Evolutionary conservation across 257 asterid species (phyloP), one percentile per base, ranked within the genome.

Genomic region (Datura wrightii): DNA sequence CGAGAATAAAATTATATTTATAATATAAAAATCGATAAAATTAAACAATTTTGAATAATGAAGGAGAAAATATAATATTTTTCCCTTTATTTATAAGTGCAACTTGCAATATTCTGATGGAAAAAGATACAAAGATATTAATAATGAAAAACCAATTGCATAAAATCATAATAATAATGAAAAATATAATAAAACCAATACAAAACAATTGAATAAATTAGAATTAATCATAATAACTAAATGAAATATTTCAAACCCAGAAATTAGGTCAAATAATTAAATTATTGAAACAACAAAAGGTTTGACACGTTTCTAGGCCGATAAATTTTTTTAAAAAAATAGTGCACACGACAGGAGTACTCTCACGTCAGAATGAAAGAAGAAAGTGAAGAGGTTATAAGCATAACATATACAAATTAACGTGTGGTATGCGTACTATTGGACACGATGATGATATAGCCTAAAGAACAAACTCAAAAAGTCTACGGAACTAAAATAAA

Each of bases 221-320:
- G 3, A 76, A 76, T 6, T 44, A 16, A 10, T 76, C 62, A 76
- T 76, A 76, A 76, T 31, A 1, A 50, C 24, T 76, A 14, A 48
- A 48, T 14, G 24, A 24, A 50, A 13, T 48, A 44, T 24, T 24
- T 50, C 7, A 2, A 24, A 50, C 50, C n/a, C 24, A 76, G 24
- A 76, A 76, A 44, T 76, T 50, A 76, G 81, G 81, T 31, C 19
- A 76, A 74, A 19, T 52, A 74, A 19, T 52, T 48, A 0, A 76
- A 24, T 76, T 13, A 74, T 31, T 50, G 31, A 50, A 50, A 34
- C 14, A 1, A 4, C 62, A 50, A 74, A 74, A 74, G 81, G 48
- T 18, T 5, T 10, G 18, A 63, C 8, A 31, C 2, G 0, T 2
- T 63, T 31, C 0, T 63, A 63, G 9, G 0, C 3, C 24, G 39